Percentiles rank a stretch among this genome's conserved stretches.
phyloP scores from a whole-genome alignment of 2,329 filamentous ascomycete species.

The Aspergillus aculeatus region DNA sequence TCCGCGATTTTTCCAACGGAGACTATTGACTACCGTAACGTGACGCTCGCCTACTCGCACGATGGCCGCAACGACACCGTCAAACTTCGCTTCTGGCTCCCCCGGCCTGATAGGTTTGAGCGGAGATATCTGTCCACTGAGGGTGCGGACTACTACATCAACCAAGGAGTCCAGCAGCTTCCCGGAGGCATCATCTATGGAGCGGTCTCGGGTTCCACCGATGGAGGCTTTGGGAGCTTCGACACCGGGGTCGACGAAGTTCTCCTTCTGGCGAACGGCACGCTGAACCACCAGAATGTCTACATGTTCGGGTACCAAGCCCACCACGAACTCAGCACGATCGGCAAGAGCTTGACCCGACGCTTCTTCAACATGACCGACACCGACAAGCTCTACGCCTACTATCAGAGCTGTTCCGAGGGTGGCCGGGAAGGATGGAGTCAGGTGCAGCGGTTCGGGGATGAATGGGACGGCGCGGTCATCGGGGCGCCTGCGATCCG shows the following conservation, averaged over 20 bases:
- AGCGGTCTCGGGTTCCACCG: constrained; percentile 42
- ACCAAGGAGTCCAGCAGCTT: constrained; percentile 26
- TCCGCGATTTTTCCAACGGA: background rate
- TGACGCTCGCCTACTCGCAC: constrained; percentile 45
- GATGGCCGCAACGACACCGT: constrained; percentile 40
- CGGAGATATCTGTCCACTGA: constrained; percentile 49
- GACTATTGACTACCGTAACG: constrained; percentile 36
- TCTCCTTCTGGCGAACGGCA: constrained; percentile 46
- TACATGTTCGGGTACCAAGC: constrained; percentile 48
- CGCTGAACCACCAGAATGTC: constrained; percentile 35
- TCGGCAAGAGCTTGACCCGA: constrained; percentile 47
- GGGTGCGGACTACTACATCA: constrained; percentile 23
- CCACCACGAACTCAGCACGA: constrained; percentile 51
- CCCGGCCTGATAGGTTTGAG: constrained; percentile 32
- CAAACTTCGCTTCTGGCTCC: constrained; percentile 39
- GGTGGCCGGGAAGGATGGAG: constrained; percentile 31
- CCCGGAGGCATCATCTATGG: constrained; percentile 46
- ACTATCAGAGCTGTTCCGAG: constrained; percentile 55
- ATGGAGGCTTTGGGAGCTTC: constrained; percentile 48
- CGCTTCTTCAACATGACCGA: constrained; percentile 12
- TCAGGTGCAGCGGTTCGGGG: constrained; percentile 50
- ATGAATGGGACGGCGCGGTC: constrained; percentile 49
- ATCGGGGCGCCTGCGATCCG: constrained; percentile 50
- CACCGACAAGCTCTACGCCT: constrained; percentile 25
- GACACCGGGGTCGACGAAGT: background rate